A percentile compares a stretch with the other conserved stretches of the same genome.
Evolutionary conservation across 2,329 filamentous ascomycete species (phyloP).

Genomic region (Ilyonectria robusta): DNA sequence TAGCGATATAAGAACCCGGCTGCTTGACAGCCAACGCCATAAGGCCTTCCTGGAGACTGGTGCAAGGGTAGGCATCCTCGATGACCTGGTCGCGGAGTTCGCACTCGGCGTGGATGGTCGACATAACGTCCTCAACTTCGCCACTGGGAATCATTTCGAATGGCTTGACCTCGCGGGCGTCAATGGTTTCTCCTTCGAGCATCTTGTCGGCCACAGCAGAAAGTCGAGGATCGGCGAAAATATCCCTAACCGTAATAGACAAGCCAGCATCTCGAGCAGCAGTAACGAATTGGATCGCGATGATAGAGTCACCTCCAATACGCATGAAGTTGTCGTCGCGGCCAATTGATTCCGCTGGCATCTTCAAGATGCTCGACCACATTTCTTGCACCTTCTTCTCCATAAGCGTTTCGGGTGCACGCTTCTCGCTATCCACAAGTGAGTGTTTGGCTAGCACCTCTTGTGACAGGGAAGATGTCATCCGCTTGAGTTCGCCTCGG

Average conservation of each 20-base stretch:
- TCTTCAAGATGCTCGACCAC: constrained; percentile 48
- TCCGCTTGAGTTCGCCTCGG: constrained; percentile 26
- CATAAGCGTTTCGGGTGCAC: background rate
- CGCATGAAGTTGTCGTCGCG: constrained; percentile 30
- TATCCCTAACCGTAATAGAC: constrained; percentile 23
- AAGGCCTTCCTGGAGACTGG: constrained; percentile 54
- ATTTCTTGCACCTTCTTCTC: constrained; percentile 39
- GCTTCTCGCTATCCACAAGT: background rate
- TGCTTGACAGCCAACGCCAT: constrained; percentile 39
- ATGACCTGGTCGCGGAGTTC: constrained; percentile 23
- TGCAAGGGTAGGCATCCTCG: constrained; percentile 55
- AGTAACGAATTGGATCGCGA: constrained; percentile 46
- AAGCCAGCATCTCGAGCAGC: constrained; percentile 14
- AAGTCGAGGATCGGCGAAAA: constrained; percentile 21
- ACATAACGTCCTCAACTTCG: background rate
- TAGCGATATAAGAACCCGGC: constrained; percentile 28
- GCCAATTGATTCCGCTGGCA: constrained; percentile 46
- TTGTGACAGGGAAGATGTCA: constrained; percentile 19
- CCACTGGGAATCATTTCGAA: background rate
- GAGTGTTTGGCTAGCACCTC: constrained; percentile 15
- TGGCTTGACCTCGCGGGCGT: background rate
- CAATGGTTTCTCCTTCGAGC: background rate
- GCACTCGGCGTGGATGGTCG: constrained; percentile 1
- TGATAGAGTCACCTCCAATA: constrained; percentile 32
- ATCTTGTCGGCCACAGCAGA: background rate